Conservation (phyloP, 129 eudicot species). For the Mikania micrantha region DNA sequence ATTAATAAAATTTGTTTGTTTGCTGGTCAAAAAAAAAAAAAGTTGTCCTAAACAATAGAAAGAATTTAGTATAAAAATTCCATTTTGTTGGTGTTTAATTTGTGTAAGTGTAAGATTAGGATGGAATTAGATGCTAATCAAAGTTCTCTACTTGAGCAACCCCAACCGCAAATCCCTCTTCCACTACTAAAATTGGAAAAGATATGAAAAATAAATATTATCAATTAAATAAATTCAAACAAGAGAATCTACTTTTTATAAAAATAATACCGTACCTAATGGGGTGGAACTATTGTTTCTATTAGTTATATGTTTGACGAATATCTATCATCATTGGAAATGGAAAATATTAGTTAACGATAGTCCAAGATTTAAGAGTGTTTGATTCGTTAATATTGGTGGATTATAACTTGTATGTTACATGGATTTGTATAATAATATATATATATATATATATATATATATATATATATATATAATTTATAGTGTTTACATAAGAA, state of each 20-base stretch:
- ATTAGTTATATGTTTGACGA: neutral
- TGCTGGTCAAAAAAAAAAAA: no score
- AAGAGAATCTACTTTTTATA: constrained; percentile 11
- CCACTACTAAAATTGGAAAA: neutral
- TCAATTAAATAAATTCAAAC: neutral
- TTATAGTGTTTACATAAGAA: no score
- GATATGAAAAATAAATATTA: neutral
- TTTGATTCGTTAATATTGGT: no score
- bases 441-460: no score
- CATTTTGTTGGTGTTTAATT: neutral
- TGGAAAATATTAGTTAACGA: neutral
- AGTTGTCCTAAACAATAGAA: no score
- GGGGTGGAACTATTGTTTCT: neutral
- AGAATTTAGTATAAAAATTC: neutral
- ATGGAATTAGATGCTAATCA: constrained; percentile 22
- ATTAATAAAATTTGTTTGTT: no score
- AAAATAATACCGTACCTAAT: neutral
- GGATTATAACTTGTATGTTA: no score
- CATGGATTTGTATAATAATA: no score
- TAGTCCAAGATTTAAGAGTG: neutral
- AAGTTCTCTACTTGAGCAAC: constrained; percentile 10
- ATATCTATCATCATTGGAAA: neutral
- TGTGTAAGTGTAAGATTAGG: neutral
- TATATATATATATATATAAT: no score
- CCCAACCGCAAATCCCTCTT: constrained; percentile 4